Percentiles rank a stretch among this genome's conserved stretches.
Conservation (phyloP, 495 filamentous ascomycete species). For the Cryomyces minteri region DNA sequence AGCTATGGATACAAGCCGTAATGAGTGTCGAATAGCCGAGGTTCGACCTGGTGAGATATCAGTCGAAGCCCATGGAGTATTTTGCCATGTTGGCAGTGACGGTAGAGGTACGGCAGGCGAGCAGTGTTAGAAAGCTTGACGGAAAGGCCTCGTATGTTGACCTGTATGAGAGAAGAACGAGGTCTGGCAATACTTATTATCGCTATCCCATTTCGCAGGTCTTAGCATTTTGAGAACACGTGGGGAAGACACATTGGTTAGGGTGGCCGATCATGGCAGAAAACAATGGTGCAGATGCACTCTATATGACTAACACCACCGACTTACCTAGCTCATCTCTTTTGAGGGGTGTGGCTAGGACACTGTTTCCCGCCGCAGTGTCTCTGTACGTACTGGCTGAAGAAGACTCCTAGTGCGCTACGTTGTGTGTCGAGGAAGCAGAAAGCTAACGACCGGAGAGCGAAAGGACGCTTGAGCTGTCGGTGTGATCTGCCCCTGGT, state of each 20-base stretch:
- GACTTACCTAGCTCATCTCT: neutral
- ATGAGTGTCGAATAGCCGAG: neutral
- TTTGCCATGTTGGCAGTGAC: too few species aligned
- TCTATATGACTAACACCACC: neutral
- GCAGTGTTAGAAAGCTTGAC: too few species aligned
- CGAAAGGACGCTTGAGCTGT: neutral
- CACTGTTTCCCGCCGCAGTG: neutral
- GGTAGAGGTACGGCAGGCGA: too few species aligned
- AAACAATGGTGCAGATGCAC: too few species aligned
- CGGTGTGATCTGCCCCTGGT: neutral
- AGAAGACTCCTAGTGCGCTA: neutral
- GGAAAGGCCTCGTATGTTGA: too few species aligned
- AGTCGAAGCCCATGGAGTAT: neutral
- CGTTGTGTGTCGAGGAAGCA: neutral
- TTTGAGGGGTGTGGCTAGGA: neutral
- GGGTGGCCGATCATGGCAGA: too few species aligned
- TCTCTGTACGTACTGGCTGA: conserved; percentile 3
- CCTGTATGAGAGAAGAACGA: too few species aligned
- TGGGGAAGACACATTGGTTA: too few species aligned
- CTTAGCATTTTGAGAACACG: too few species aligned
- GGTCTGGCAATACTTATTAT: too few species aligned
- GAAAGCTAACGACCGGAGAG: neutral
- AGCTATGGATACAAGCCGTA: neutral
- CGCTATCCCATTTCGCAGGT: too few species aligned
- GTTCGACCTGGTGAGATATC: neutral